phyloP scores from a whole-genome alignment of 805 yeast genomes.

The Zygosaccharomyces siamensis region DNA sequence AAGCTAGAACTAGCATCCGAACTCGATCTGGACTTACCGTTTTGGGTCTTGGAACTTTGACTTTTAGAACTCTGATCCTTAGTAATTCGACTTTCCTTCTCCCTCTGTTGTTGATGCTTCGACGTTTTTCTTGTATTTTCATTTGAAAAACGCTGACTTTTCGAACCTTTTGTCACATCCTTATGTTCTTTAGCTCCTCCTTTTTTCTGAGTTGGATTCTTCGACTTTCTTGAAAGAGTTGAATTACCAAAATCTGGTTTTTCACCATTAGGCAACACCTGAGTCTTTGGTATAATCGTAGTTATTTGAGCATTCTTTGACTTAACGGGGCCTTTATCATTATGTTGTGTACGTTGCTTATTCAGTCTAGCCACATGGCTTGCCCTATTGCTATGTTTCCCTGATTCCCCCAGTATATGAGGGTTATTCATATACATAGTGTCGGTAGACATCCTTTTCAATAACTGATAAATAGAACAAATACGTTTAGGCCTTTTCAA shows the following conservation, averaged over 20 bases:
- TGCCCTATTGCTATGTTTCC: conserved; percentile 20
- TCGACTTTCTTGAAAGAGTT: conserved; percentile 3
- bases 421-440: conserved; percentile 34
- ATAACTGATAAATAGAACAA: not conserved
- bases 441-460: conserved; percentile 29
- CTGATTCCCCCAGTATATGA: conserved; percentile 25
- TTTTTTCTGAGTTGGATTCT: conserved; percentile 1
- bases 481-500: not conserved
- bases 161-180: not conserved
- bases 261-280: conserved; percentile 31
- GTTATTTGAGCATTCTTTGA: conserved; percentile 15
- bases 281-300: conserved; percentile 24
- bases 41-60: not conserved
- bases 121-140: not conserved
- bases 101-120: not conserved
- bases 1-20: conserved; percentile 4
- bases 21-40: not conserved
- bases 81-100: not conserved
- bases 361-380: conserved; percentile 12
- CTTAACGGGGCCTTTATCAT: conserved; percentile 11
- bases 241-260: conserved; percentile 33
- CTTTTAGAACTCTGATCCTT: not conserved
- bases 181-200: not conserved
- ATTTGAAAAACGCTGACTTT: not conserved
- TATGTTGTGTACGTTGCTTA: conserved; percentile 12